Base-by-base conservation (phyloP, 805 yeast genomes). In the Ogataea populi-albae region DNA sequence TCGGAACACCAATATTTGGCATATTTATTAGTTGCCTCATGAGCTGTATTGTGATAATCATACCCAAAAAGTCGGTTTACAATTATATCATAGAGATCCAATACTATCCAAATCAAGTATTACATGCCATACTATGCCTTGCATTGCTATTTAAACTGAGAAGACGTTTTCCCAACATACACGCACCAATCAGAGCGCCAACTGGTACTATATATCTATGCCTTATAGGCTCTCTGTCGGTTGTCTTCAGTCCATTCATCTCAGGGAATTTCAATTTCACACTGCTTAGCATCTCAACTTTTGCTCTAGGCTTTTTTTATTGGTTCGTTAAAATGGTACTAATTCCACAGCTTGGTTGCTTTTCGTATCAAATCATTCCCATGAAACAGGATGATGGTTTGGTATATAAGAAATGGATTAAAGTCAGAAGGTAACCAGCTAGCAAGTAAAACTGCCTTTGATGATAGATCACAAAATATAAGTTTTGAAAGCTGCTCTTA, bases 231-330 rank as follows among this genome's bases (percentile, higher is more conserved):
- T 68, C 74, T 3, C 47, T 69, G 12, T 71, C 73, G 38, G 66
- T 72, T 46, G 64, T 72, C 31, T 59, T 63, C 30, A 73, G 75
- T 25, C 78, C 78, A 7, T 72, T 71, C 49, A 64, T 72, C 35
- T 74, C 75, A 6, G 49, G 49, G 4, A 42, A 43, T 25, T 46
- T 33, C 34, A 39, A 43, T 7, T 55, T 51, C 34, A 55, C 59
- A 1, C 22, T 54, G n/a, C 44, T 44, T 8, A 55, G 59, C 15
- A 30, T 45, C 12, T 29, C 41, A 9, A 35, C 48, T 7, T 35
- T 55, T 17, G 30, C 32, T 3, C 22, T 52, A 3, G 55, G 58
- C 6, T 39, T 38, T n/a, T 7, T 46, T 3, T 50, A 40, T 28
- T 55, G 59, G 61, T 26, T 46, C 2, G 6, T 46, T 4, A 36